Conservation (phyloP, 768 basidiomycete genomes). For the Filobasidium floriforme region DNA sequence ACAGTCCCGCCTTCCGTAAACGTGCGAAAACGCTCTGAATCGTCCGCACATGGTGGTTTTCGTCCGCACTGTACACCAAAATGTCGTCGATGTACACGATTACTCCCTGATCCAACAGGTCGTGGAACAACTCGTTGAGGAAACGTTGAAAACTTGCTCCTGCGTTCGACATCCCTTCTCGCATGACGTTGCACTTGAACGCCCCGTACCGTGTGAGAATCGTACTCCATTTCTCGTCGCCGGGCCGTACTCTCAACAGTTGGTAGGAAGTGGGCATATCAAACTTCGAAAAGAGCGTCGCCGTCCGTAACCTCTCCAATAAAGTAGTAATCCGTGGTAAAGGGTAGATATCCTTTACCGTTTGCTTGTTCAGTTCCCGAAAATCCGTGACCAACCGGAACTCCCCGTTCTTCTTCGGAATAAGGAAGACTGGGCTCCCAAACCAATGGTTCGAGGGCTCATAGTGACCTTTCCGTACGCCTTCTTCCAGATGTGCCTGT, state of each 20-base stretch:
- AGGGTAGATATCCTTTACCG: conserved; percentile 29
- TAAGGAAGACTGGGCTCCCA: background rate
- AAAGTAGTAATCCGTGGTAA: conserved; percentile 32
- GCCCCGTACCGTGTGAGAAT: conserved; percentile 47
- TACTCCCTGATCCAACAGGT: conserved; percentile 46
- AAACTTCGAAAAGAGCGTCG: conserved; percentile 30
- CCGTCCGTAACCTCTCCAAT: conserved; percentile 23
- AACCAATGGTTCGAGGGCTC: background rate
- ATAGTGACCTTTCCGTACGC: background rate
- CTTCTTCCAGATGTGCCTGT: background rate
- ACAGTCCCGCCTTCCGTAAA: background rate
- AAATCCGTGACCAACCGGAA: conserved; percentile 28
- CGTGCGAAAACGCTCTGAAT: conserved; percentile 34
- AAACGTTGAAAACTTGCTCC: conserved; percentile 49
- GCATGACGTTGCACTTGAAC: conserved; percentile 50
- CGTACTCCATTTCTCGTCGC: conserved; percentile 49
- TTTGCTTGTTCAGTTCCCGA: conserved; percentile 24
- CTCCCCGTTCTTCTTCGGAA: background rate
- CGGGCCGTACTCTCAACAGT: conserved; percentile 46
- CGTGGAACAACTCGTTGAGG: conserved; percentile 48
- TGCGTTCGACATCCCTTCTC: conserved; percentile 41
- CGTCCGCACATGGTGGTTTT: conserved; percentile 15
- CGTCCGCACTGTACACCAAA: conserved; percentile 4
- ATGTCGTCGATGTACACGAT: conserved; percentile 24
- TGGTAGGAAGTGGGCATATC: conserved; percentile 49